Evolutionary conservation across 1,284 basidiomycete genomes (phyloP).

Genomic region (Cryptococcus sp.): DNA sequence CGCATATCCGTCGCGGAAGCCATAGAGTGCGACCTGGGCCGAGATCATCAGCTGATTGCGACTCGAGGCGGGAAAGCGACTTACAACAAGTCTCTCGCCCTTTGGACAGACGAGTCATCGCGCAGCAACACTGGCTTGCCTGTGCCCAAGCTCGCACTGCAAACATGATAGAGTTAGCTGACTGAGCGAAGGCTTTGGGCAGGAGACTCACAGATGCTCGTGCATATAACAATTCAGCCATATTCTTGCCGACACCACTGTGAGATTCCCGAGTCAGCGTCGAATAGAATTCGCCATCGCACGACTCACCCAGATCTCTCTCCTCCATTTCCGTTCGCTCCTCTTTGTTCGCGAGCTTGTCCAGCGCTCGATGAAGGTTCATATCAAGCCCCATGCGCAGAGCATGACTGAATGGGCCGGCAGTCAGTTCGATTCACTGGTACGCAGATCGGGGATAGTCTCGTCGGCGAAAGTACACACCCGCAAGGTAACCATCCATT

Average conservation of each 20-base stretch:
- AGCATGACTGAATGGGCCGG: conserved; percentile 64
- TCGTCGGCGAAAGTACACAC: conserved; percentile 14
- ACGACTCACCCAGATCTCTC: conserved; percentile 71
- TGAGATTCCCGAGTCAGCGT: conserved; percentile 21
- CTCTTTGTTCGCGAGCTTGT: conserved; percentile 73
- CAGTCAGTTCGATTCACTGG: background rate
- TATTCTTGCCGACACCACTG: conserved; percentile 85
- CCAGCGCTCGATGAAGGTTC: conserved; percentile 82
- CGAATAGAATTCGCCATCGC: background rate
- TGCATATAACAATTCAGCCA: conserved; percentile 81
- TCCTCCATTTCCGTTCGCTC: conserved; percentile 79
- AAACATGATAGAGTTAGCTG: background rate
- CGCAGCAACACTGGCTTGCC: conserved; percentile 85
- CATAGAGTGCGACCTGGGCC: conserved; percentile 70
- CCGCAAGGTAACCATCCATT: conserved; percentile 86
- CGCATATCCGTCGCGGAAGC: conserved; percentile 83
- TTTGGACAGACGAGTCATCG: conserved; percentile 80
- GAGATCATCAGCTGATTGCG: conserved; percentile 1
- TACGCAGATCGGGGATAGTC: background rate
- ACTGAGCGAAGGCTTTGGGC: no score
- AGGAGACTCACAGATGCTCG: conserved; percentile 44
- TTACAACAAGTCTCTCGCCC: conserved; percentile 73
- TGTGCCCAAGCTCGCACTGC: conserved; percentile 83
- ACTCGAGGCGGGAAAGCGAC: conserved; percentile 4
- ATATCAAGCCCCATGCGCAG: conserved; percentile 93